phyloP scores from a whole-genome alignment of 148 eudicot genomes.

The Fagopyrum esculentum region DNA sequence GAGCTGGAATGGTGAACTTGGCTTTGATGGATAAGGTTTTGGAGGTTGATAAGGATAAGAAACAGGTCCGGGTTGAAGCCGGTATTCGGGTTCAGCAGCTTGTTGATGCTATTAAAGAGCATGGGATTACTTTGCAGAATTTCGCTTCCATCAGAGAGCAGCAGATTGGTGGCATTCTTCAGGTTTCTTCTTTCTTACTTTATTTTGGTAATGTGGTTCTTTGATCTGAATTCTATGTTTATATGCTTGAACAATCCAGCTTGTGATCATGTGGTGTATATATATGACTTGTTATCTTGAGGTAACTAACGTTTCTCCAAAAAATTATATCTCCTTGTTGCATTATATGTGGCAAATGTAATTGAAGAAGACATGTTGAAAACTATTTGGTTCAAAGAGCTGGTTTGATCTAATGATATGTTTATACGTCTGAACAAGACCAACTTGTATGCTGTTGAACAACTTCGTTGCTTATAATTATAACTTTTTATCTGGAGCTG shows the following conservation, averaged over 20 bases:
- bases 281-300: too few species aligned
- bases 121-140: slow-evolving; percentile 87
- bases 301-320: background rate
- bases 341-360: background rate
- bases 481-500: too few species aligned
- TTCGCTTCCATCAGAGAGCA: slow-evolving; percentile 91
- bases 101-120: slow-evolving; percentile 76
- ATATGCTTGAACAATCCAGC: background rate
- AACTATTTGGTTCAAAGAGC: too few species aligned
- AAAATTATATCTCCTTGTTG: background rate
- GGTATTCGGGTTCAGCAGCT: slow-evolving; percentile 87
- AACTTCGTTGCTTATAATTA: too few species aligned
- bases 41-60: slow-evolving; percentile 73
- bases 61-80: slow-evolving; percentile 71
- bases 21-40: slow-evolving; percentile 75
- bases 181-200: slow-evolving; percentile 28
- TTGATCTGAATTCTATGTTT: background rate
- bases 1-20: slow-evolving; percentile 89
- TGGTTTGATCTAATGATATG: background rate
- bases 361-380: too few species aligned
- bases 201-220: background rate
- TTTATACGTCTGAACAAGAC: too few species aligned
- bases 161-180: slow-evolving; percentile 94
- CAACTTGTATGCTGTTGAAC: too few species aligned
- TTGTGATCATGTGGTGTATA: background rate